Percentiles rank a stretch among this genome's conserved stretches.
phyloP scores from a whole-genome alignment of 768 basidiomycete species.

The Pulveroboletus sp. region DNA sequence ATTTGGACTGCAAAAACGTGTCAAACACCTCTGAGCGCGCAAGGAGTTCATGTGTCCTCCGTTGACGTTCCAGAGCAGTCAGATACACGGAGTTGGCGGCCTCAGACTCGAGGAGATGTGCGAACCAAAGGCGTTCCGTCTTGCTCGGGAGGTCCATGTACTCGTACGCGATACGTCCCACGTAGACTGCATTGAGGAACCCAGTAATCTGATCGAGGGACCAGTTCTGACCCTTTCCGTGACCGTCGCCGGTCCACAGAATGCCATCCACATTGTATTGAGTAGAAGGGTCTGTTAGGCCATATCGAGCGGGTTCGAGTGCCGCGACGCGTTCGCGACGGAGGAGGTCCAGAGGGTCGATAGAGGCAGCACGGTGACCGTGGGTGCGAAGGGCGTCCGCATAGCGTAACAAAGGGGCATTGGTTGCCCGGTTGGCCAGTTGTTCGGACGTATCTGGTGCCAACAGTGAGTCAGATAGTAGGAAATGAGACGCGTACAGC shows the following conservation, averaged over 20 bases:
- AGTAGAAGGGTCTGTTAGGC: constrained; percentile 51
- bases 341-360: constrained; percentile 87
- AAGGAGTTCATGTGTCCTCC: constrained; percentile 65
- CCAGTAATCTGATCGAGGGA: constrained; percentile 65
- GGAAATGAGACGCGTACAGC: background rate
- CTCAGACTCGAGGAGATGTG: constrained; percentile 70
- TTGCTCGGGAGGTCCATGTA: constrained; percentile 88
- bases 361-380: constrained; percentile 79
- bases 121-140: constrained; percentile 87
- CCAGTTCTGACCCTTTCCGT: constrained; percentile 47
- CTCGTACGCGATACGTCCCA: constrained; percentile 87
- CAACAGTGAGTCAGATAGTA: background rate
- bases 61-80: constrained; percentile 39
- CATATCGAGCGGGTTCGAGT: constrained; percentile 74
- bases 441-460: constrained; percentile 59
- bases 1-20: constrained; percentile 81
- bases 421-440: constrained; percentile 62
- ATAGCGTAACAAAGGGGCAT: constrained; percentile 82
- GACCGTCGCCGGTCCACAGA: constrained; percentile 55
- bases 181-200: constrained; percentile 73
- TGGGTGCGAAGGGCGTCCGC: constrained; percentile 87
- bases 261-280: constrained; percentile 79
- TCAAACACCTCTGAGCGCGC: constrained; percentile 80
- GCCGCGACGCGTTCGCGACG: constrained; percentile 80
- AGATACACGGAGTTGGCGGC: constrained; percentile 30